Conservation (phyloP, 1,139 yeast species). For the Citeromyces siamensis region DNA sequence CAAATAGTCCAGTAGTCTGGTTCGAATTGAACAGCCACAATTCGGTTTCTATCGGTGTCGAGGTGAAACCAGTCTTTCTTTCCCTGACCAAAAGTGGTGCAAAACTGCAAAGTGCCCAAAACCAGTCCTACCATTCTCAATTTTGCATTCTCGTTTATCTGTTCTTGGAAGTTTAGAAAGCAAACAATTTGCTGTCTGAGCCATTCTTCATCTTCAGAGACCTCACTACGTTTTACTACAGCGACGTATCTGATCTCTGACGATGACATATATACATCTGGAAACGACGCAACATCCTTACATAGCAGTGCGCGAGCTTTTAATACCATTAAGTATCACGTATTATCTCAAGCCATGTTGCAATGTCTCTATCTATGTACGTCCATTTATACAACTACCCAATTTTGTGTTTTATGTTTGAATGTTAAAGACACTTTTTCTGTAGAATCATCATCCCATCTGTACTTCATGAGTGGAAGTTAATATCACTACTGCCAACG, state of each 20-base stretch:
- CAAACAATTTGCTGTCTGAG: not conserved
- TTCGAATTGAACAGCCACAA: not conserved
- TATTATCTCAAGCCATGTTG: no score
- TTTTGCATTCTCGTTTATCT: not conserved
- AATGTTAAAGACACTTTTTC: no score
- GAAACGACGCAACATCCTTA: no score
- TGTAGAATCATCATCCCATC: no score
- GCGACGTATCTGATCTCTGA: constrained; percentile 1
- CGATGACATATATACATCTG: no score
- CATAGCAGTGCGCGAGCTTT: no score
- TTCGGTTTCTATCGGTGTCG: not conserved
- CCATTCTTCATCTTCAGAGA: not conserved
- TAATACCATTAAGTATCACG: no score
- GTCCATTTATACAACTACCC: no score
- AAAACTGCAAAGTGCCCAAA: constrained; percentile 1
- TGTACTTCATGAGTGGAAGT: no score
- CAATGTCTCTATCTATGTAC: no score
- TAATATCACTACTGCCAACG: no score
- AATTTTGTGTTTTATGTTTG: no score
- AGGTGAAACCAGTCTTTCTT: not conserved
- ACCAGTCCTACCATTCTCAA: constrained; percentile 1
- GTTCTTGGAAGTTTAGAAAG: not conserved
- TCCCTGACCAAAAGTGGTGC: not conserved
- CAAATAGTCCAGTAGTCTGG: not conserved
- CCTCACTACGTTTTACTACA: not conserved